A percentile compares a stretch with the other conserved stretches of the same genome.
Evolutionary conservation across 225 moss, liverwort and hornwort species (phyloP).

Genomic region (Anthoceros angustus): DNA sequence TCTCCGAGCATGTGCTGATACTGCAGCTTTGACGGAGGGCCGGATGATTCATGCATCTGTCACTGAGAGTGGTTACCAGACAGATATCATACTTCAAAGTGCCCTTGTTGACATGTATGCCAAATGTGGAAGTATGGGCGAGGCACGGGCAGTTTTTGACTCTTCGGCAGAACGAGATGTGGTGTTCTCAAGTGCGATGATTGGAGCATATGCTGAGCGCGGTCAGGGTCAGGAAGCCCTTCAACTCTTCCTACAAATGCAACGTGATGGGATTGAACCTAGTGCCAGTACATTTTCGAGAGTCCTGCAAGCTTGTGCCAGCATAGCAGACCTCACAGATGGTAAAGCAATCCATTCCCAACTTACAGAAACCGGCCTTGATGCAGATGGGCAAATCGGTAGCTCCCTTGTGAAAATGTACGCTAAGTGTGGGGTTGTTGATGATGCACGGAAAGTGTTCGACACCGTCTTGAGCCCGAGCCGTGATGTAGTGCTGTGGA

Average conservation of each 20-base stretch:
- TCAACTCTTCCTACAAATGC: not conserved
- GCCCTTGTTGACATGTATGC: constrained; percentile 7
- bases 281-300: not conserved
- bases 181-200: not conserved
- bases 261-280: not conserved
- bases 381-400: not conserved
- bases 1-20: constrained; percentile 1
- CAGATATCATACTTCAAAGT: not conserved
- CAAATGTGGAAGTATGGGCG: not conserved
- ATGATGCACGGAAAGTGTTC: constrained; percentile 3
- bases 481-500: constrained; percentile 1
- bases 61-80: not conserved
- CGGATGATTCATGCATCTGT: not conserved
- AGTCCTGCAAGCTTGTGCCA: not conserved
- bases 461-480: not conserved
- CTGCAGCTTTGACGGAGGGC: not conserved
- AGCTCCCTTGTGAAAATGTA: constrained; percentile 1
- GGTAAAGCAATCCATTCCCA: not conserved
- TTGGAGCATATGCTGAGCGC: not conserved
- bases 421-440: not conserved
- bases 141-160: not conserved
- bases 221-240: not conserved
- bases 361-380: not conserved
- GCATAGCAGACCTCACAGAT: not conserved
- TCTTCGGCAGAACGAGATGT: not conserved